A percentile compares a stretch with the other conserved stretches of the same genome.
Evolutionary conservation across 2,329 filamentous ascomycete species (phyloP).

Genomic region (Aspergillus fructus): DNA sequence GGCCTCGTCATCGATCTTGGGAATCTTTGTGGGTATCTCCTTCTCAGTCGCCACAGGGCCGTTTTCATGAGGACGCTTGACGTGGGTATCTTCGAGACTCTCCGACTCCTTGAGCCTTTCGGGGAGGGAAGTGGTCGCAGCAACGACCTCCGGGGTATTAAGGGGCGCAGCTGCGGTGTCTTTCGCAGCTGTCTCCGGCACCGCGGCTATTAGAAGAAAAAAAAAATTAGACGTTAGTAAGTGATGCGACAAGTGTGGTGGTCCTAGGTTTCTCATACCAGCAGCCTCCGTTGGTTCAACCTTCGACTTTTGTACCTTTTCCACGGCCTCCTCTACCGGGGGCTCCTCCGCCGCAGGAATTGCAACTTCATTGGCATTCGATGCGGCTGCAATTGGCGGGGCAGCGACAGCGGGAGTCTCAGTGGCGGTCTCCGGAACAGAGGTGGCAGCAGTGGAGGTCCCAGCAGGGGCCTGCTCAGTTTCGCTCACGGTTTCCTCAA

Average conservation of each 20-base stretch:
- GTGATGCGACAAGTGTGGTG: background rate
- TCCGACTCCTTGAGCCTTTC: slow-evolving; percentile 22
- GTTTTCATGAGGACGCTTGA: slow-evolving; percentile 39
- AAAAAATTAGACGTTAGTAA: slow-evolving; percentile 2
- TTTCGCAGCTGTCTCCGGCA: slow-evolving; percentile 7
- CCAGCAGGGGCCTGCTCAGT: slow-evolving; percentile 18
- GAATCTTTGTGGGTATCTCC: slow-evolving; percentile 35
- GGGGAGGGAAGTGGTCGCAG: slow-evolving; percentile 16
- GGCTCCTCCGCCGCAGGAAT: slow-evolving; percentile 9
- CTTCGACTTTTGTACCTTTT: slow-evolving; percentile 4
- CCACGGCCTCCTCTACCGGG: slow-evolving; percentile 11
- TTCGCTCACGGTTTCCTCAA: slow-evolving; percentile 19
- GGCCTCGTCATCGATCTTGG: slow-evolving; percentile 30
- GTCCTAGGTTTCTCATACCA: slow-evolving; percentile 3
- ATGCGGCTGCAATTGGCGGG: slow-evolving; percentile 11
- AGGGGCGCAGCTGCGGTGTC: slow-evolving; percentile 7
- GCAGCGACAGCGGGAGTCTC: slow-evolving; percentile 4
- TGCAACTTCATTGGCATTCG: slow-evolving; percentile 7
- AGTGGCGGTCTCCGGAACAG: slow-evolving; percentile 20
- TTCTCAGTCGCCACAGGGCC: slow-evolving; percentile 32
- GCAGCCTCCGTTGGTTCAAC: background rate
- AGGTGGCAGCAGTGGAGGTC: slow-evolving; percentile 17
- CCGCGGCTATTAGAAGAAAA: background rate
- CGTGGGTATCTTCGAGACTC: slow-evolving; percentile 21
- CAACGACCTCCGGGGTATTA: slow-evolving; percentile 13